These are phyloP conservation scores for Zalerion maritima DNA, from an alignment of 495 filamentous ascomycete genomes.

Conservation along the genomic window DNA sequence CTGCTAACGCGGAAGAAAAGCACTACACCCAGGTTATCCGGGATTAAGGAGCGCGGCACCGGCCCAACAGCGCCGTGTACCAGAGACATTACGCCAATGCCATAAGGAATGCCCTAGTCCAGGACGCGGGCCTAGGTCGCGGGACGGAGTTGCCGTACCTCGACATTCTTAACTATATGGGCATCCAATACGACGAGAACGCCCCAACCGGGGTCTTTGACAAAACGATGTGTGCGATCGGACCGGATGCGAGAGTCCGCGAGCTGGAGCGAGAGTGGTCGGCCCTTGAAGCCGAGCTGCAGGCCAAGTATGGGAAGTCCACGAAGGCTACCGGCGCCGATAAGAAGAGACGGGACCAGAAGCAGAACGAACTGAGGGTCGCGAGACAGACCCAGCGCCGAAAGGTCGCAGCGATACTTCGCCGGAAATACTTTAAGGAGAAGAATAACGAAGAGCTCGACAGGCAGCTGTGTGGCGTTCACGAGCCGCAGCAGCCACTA, in stretches of 20 bases:
- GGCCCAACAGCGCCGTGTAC: slow-evolving; percentile 2
- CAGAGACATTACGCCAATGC: slow-evolving; percentile 1
- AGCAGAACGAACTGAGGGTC: slow-evolving; percentile 1
- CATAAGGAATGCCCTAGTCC: slow-evolving; percentile 1
- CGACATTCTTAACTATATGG: slow-evolving; percentile 4
- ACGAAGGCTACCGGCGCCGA: slow-evolving; percentile 1
- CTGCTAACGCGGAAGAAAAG: slow-evolving; percentile 1
- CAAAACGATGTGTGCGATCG: slow-evolving; percentile 3
- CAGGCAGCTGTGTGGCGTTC: no score
- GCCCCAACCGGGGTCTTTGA: slow-evolving; percentile 2
- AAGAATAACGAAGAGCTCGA: slow-evolving; percentile 4
- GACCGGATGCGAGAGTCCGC: slow-evolving; percentile 18
- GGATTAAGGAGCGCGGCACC: slow-evolving; percentile 1
- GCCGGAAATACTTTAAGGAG: slow-evolving; percentile 1
- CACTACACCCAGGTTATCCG: background rate
- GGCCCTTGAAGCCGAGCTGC: slow-evolving; percentile 26
- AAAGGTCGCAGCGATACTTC: slow-evolving; percentile 1
- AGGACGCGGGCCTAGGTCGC: slow-evolving; percentile 4
- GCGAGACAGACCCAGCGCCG: slow-evolving; percentile 2
- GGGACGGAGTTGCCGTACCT: slow-evolving; percentile 2
- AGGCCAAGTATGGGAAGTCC: slow-evolving; percentile 25
- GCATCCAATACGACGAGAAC: slow-evolving; percentile 5
- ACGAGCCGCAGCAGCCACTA: no score
- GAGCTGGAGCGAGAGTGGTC: slow-evolving; percentile 25
- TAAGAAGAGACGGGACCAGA: no score